Conservation (phyloP, 345 rosid species). For the Barbarea vulgaris region DNA sequence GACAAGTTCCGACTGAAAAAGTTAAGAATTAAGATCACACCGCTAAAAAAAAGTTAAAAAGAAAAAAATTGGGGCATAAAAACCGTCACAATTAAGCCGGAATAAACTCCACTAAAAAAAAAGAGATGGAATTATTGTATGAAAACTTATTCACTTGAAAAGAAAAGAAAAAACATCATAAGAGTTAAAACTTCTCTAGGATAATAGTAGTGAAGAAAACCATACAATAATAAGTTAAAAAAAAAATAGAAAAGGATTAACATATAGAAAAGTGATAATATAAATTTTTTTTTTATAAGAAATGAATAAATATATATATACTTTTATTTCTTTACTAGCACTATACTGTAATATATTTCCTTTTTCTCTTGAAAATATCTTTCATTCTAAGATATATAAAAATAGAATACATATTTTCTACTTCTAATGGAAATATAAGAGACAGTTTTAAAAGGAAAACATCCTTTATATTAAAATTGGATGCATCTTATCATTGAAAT, state of each 20-base stretch:
- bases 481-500: constrained; percentile 6
- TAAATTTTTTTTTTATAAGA: background rate
- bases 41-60: too few species aligned
- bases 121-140: background rate
- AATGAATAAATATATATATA: background rate
- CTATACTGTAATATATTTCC: background rate
- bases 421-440: background rate
- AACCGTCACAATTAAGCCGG: background rate
- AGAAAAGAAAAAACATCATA: background rate
- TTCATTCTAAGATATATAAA: background rate
- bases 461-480: background rate
- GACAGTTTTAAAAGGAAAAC: background rate
- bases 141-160: background rate
- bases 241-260: background rate
- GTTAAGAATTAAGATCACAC: background rate
- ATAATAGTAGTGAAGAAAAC: background rate
- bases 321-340: background rate
- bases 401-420: background rate
- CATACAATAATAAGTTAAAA: too few species aligned
- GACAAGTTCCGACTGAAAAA: background rate
- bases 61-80: too few species aligned
- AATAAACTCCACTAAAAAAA: too few species aligned
- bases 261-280: background rate
- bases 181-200: background rate
- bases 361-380: background rate